phyloP scores from a whole-genome alignment of 1,284 basidiomycete species.

The Leccinum fuscescens region DNA sequence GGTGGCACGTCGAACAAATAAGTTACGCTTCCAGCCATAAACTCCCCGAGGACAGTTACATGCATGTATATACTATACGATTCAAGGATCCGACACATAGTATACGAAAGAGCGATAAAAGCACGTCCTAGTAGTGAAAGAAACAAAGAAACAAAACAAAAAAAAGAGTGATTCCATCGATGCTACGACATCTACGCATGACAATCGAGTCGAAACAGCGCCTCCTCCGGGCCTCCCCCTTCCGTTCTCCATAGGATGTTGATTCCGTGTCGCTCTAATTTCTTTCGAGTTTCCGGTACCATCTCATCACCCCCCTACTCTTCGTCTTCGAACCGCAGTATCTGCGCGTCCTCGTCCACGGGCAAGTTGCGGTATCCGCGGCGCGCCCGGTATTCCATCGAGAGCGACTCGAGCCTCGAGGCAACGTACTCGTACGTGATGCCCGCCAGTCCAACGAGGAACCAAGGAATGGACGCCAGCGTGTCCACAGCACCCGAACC shows the following conservation, averaged over 20 bases:
- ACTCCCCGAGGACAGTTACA: not conserved
- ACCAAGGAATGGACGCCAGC: constrained; percentile 84
- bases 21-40: not conserved
- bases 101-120: not conserved
- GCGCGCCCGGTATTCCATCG: constrained; percentile 45
- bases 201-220: not conserved
- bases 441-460: constrained; percentile 73
- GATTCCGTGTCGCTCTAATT: not conserved
- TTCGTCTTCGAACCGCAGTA: constrained; percentile 79
- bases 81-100: not conserved
- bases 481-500: constrained; percentile 48
- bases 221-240: not conserved
- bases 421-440: constrained; percentile 69
- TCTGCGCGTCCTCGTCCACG: constrained; percentile 87
- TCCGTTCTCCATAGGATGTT: not conserved
- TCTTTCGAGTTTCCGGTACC: not conserved
- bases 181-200: not conserved
- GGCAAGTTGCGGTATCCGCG: constrained; percentile 80
- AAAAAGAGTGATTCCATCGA: not conserved
- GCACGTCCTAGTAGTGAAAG: not conserved
- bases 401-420: constrained; percentile 44
- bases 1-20: too few relatives aligned
- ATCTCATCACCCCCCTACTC: constrained; percentile 37
- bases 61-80: not conserved
- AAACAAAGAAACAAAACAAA: not conserved